Base-by-base conservation (phyloP, 2,329 filamentous ascomycete genomes). In the Sarocladiaceae sp. region DNA sequence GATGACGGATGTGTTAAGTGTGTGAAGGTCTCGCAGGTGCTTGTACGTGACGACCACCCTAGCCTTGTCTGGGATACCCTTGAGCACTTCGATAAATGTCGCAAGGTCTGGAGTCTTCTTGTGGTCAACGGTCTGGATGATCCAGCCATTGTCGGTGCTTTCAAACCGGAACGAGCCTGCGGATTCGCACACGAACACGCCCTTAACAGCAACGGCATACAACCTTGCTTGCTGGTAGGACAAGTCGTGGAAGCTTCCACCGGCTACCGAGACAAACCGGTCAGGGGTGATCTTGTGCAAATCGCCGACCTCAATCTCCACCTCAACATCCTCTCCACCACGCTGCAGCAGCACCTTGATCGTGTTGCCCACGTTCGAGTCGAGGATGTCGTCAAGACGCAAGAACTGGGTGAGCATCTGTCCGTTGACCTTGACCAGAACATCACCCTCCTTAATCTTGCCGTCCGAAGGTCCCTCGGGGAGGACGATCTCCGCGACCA, bases 141-240 rank as follows among this genome's bases (percentile, higher is more conserved):
- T 80, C 89, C 91, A 97, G 10, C 93, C 93, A 49, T 85, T 90
- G 48, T 95, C 84, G 11, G 85, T 85, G 54, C 83, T 90, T 51
- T 97, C 93, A 51, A 98, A 88, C 42, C 90, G 83, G 73, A 97
- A 98, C 1, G 93, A 95, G 3, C 93, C 93, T 2, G 88, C 85
- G 4, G 91, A 88, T 65, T 98, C 93, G 58, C 90, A 97, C 47
- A 97, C 85, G 60, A 88, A 98, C 15, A 98, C 89, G 26, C 93
- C 93, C 61, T 89, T 84, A 55, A 89, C 85, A 9, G 90, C 83
- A 47, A 98, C 90, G 26, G 90, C 91, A 61, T 96, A 97, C 4
- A 96, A 76, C 9, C 93, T 83, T n/a, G 93, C 89, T 65, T 97
- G 90, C 60, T 98, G 93, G 63, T 98, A 98, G 1, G 94, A 98